Conservation (phyloP, 768 basidiomycete genomes). For the Lentinula lateritia region DNA sequence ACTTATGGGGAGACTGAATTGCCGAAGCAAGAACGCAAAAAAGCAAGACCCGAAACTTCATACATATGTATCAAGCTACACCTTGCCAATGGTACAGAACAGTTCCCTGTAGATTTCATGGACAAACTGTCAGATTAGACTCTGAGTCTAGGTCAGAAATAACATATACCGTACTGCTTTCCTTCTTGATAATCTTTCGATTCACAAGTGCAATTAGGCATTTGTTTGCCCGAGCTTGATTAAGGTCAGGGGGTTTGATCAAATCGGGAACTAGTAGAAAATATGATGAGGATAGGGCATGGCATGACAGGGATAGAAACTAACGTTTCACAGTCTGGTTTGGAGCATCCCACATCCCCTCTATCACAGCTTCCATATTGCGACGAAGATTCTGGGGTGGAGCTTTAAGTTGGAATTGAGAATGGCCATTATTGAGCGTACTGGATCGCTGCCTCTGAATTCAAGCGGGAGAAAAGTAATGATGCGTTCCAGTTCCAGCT, state of each 20-base stretch:
- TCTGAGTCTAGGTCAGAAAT: background rate
- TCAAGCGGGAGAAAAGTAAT: constrained; percentile 79
- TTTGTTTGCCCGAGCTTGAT: constrained; percentile 89
- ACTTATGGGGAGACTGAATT: too few relatives aligned
- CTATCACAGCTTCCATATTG: constrained; percentile 78
- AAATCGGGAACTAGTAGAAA: constrained; percentile 61
- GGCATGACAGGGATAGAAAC: constrained; percentile 9
- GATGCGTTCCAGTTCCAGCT: constrained; percentile 65
- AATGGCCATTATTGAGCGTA: constrained; percentile 26
- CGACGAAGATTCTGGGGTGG: constrained; percentile 58
- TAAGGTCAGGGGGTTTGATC: constrained; percentile 74
- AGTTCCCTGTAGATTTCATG: constrained; percentile 39
- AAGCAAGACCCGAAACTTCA: too few relatives aligned
- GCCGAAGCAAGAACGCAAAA: too few relatives aligned
- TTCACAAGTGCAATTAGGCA: constrained; percentile 89
- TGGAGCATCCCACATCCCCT: constrained; percentile 62
- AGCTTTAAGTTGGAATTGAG: background rate
- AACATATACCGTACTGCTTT: constrained; percentile 52
- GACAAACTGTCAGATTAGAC: background rate
- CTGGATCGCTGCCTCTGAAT: constrained; percentile 85
- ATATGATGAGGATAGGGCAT: background rate
- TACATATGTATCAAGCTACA: background rate
- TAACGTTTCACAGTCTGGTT: constrained; percentile 58
- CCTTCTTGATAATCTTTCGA: constrained; percentile 78
- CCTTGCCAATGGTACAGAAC: constrained; percentile 73